Conservation (phyloP, 2,329 filamentous ascomycete genomes). For the Cladosporium austrohemisphaericum region DNA sequence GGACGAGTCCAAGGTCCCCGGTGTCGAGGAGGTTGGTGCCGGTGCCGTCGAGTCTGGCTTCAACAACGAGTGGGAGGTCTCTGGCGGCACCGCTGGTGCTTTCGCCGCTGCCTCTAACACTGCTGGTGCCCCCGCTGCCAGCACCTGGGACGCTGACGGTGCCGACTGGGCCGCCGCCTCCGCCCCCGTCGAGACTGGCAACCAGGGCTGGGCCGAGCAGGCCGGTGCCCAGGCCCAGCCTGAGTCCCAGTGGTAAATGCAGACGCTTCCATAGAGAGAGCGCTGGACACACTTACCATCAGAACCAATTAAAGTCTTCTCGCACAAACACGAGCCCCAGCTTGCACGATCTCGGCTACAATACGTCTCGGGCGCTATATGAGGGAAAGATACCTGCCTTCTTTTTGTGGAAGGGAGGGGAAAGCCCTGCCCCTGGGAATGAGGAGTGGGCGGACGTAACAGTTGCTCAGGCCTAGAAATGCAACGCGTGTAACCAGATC, state of each 20-base stretch:
- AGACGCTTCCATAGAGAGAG: constrained; percentile 20
- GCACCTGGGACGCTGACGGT: constrained; percentile 62
- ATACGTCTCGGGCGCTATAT: constrained; percentile 63
- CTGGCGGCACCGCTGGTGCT: constrained; percentile 60
- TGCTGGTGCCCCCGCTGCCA: constrained; percentile 56
- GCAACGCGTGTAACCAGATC: constrained; percentile 11
- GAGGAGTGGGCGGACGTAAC: constrained; percentile 26
- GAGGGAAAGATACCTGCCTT: constrained; percentile 96
- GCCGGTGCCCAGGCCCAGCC: constrained; percentile 33
- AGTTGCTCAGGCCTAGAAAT: constrained; percentile 27
- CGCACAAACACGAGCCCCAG: constrained; percentile 1
- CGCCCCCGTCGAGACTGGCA: constrained; percentile 42
- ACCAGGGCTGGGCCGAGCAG: constrained; percentile 50
- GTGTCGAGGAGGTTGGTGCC: constrained; percentile 77
- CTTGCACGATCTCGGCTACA: constrained; percentile 11
- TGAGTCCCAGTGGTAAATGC: constrained; percentile 46
- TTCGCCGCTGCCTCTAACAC: constrained; percentile 60
- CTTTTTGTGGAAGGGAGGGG: constrained; percentile 61
- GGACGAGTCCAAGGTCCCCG: constrained; percentile 81
- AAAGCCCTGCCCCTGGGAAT: constrained; percentile 83
- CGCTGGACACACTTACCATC: constrained; percentile 11
- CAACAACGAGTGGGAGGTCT: constrained; percentile 81
- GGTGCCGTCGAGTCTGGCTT: constrained; percentile 77
- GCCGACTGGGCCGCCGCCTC: constrained; percentile 66
- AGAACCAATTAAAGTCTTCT: constrained; percentile 10